phyloP scores from a whole-genome alignment of 2,329 filamentous ascomycete species.

The Sporothrix phasma region DNA sequence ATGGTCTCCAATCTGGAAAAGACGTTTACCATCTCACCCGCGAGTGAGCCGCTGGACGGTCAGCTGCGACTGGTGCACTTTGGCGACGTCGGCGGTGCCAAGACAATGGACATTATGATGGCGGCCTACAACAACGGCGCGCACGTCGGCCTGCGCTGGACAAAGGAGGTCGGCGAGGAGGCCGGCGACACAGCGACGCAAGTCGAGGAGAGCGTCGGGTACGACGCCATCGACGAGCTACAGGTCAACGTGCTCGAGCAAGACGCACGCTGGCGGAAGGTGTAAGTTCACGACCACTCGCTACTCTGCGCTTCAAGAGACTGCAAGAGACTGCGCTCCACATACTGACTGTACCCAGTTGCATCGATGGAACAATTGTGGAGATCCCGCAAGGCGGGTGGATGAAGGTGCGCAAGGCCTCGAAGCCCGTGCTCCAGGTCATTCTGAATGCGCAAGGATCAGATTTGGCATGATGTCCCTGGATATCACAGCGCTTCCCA shows the following conservation, averaged over 20 bases:
- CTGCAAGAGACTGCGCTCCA: neutral
- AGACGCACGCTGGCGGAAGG: conserved; percentile 66
- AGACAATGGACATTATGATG: conserved; percentile 69
- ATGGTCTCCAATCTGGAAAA: conserved; percentile 74
- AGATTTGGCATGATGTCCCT: neutral
- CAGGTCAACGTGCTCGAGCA: conserved; percentile 56
- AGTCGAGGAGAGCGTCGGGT: conserved; percentile 51
- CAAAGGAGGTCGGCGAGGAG: conserved; percentile 36
- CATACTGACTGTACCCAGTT: conserved; percentile 29
- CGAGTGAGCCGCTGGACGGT: conserved; percentile 59
- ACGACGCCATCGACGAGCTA: conserved; percentile 59
- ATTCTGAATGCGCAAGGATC: conserved; percentile 29
- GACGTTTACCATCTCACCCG: conserved; percentile 72
- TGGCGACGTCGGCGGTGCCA: conserved; percentile 51
- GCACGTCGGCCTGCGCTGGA: conserved; percentile 43
- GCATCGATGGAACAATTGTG: conserved; percentile 86
- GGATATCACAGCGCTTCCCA: neutral
- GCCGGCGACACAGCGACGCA: conserved; percentile 33
- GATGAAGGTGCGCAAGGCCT: conserved; percentile 52
- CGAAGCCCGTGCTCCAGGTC: conserved; percentile 33
- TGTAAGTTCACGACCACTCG: conserved; percentile 28
- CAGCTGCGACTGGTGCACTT: conserved; percentile 66
- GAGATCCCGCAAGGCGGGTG: conserved; percentile 59
- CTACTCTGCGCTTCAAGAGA: too few species aligned
- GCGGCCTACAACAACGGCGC: conserved; percentile 47